These are phyloP conservation scores for Gypsophila paniculata DNA, from an alignment of 179 eudicot genomes.

Conservation along the genomic window DNA sequence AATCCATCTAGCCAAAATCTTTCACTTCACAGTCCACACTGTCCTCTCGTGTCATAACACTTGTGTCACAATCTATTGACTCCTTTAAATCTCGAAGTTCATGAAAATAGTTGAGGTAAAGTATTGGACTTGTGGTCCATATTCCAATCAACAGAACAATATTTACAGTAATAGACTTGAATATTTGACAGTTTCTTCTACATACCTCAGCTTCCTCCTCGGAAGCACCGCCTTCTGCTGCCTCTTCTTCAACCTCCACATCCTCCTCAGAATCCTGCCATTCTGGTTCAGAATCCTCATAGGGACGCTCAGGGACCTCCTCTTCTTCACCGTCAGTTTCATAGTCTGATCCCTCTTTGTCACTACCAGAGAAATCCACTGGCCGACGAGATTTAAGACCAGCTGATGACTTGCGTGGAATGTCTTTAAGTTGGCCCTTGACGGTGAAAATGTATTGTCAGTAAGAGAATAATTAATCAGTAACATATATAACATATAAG, in stretches of 20 bases:
- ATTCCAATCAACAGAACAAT: neutral
- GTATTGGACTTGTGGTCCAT: neutral
- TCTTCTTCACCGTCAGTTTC: conserved; percentile 94
- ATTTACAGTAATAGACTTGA: neutral
- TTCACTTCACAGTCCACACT: neutral
- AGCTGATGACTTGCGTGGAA: conserved; percentile 54
- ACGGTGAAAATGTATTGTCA: conserved; percentile 1
- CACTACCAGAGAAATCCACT: conserved; percentile 76
- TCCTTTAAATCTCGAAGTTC: neutral
- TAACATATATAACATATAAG: neutral
- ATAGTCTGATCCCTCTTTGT: conserved; percentile 85
- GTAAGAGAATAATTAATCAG: neutral
- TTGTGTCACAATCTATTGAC: neutral
- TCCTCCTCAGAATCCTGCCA: conserved; percentile 62
- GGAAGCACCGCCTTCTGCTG: conserved; percentile 61
- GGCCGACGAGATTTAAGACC: conserved; percentile 64
- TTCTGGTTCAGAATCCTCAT: conserved; percentile 67
- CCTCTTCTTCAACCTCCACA: conserved; percentile 50
- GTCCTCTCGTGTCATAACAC: too few relatives aligned
- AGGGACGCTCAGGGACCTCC: conserved; percentile 57
- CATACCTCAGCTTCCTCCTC: conserved; percentile 83
- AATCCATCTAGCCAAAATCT: neutral
- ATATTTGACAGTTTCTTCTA: neutral
- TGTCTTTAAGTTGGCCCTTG: conserved; percentile 52
- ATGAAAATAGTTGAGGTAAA: neutral